Base-by-base conservation (phyloP, 768 basidiomycete genomes). In the Leccinum uliginosum region DNA sequence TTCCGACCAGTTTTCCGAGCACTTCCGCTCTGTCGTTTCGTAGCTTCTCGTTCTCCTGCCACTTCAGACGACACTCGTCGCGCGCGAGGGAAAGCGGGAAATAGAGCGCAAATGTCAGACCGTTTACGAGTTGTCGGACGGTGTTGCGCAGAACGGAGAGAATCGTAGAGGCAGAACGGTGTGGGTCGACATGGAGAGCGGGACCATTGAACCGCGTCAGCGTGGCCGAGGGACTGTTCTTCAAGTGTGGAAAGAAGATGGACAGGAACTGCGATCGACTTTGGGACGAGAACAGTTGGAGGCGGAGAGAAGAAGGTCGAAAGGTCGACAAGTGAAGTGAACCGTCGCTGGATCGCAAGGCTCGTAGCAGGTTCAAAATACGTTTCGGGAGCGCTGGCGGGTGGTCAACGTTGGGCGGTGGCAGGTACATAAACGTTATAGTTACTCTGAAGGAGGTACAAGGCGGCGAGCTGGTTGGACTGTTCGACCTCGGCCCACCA, bases 401-500 rank as follows among this genome's bases (percentile, higher is more conserved):
- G 27, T 27, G 14, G 38, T 71, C 57, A 59, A 35, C 30, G 34
- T 10, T 43, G 38, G n/a, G 10, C 38, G 23, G 6, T 26, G 51
- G 8, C 1, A 56, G 10, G 24, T 8, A 49, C 40, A 34, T 24
- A 48, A 27, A 26, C 19, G 1, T 44, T 6, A 76, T 11, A 27
- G 86, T 63, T 65, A 95, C 92, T 90, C 75, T 94, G 89, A 2
- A 95, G 59, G 26, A 95, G 76, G 70, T 89, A 93, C 65, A 81
- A 73, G 3, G 79, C 78, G 10, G 86, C 77, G 19, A 76, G 79
- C 51, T 72, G 61, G 26, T 75, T 66, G 3, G 88, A 91, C 30
- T 83, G 78, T 59, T 87, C 85, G 43, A 89, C 69, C 27, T 83
- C 80, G 15, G 80, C 78, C 94, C 94, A 98, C 88, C 89, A 97